A percentile compares a stretch with the other conserved stretches of the same genome.
These are phyloP conservation scores for Stenogyne calaminthoides DNA, from an alignment of 305 asterid species.

Conservation along the genomic window DNA sequence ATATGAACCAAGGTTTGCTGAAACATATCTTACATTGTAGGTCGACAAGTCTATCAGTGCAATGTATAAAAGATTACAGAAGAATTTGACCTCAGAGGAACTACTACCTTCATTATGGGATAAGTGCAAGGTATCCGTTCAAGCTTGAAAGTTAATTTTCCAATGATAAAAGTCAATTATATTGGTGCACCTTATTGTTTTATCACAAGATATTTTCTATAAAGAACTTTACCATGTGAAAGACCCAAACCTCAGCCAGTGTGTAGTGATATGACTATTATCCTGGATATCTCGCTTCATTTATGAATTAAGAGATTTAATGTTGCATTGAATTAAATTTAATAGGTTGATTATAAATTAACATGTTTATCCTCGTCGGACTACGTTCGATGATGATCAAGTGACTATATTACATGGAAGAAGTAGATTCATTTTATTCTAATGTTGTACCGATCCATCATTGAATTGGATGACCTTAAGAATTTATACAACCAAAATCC, in stretches of 20 bases:
- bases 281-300: not conserved
- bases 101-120: slow-evolving; percentile 98
- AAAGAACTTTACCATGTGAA: not conserved
- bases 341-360: not conserved
- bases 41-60: slow-evolving; percentile 85
- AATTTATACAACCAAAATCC: not conserved
- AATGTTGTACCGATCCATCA: not conserved
- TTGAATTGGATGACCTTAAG: not conserved
- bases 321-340: not conserved
- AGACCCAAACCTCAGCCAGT: not conserved
- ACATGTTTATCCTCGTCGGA: not conserved
- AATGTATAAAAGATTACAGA: slow-evolving; percentile 91
- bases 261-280: not conserved
- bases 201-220: not conserved
- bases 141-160: slow-evolving; percentile 12
- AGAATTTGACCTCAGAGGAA: slow-evolving; percentile 94
- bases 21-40: slow-evolving; percentile 39
- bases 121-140: slow-evolving; percentile 87
- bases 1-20: slow-evolving; percentile 17
- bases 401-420: not conserved
- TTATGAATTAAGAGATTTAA: not conserved
- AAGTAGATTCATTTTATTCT: not conserved
- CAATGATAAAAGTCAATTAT: slow-evolving; percentile 9
- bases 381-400: not conserved
- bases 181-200: slow-evolving; percentile 4